Conservation (phyloP, 2,329 filamentous ascomycete genomes). For the Akanthomyces dipterigenus region DNA sequence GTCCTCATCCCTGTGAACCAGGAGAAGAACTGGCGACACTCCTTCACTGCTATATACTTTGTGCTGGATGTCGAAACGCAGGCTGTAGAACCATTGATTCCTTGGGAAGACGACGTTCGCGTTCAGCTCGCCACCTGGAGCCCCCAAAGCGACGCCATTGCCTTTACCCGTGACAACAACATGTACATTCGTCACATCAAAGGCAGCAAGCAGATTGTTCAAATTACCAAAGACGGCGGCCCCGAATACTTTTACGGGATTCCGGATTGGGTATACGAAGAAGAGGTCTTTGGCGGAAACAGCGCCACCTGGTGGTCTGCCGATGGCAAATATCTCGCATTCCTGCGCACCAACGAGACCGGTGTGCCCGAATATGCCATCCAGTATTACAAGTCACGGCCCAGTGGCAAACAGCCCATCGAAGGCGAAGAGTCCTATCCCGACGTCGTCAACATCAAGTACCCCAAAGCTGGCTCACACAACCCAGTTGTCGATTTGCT, state of each 20-base stretch:
- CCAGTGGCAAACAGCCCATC: constrained; percentile 63
- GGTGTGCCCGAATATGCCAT: constrained; percentile 86
- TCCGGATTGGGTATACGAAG: constrained; percentile 94
- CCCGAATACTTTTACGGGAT: constrained; percentile 89
- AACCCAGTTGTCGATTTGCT: constrained; percentile 84
- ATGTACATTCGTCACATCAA: constrained; percentile 65
- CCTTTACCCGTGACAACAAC: constrained; percentile 90
- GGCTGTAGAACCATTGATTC: constrained; percentile 68
- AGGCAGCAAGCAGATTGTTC: constrained; percentile 49
- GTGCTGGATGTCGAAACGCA: constrained; percentile 85
- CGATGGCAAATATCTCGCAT: constrained; percentile 83
- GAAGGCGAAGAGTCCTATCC: constrained; percentile 79
- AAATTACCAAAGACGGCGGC: constrained; percentile 82
- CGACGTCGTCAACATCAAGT: constrained; percentile 87
- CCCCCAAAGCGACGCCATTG: constrained; percentile 75
- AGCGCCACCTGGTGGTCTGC: constrained; percentile 93
- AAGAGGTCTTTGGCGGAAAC: constrained; percentile 58
- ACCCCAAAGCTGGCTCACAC: constrained; percentile 89
- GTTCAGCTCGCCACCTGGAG: constrained; percentile 89
- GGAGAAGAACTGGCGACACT: constrained; percentile 82
- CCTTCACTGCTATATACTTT: constrained; percentile 80
- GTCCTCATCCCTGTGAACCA: constrained; percentile 72
- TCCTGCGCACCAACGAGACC: constrained; percentile 89
- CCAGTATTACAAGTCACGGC: constrained; percentile 85
- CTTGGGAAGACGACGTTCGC: constrained; percentile 53